phyloP scores from a whole-genome alignment of 2,329 filamentous ascomycete genomes.

The Hypocrella siamensis region DNA sequence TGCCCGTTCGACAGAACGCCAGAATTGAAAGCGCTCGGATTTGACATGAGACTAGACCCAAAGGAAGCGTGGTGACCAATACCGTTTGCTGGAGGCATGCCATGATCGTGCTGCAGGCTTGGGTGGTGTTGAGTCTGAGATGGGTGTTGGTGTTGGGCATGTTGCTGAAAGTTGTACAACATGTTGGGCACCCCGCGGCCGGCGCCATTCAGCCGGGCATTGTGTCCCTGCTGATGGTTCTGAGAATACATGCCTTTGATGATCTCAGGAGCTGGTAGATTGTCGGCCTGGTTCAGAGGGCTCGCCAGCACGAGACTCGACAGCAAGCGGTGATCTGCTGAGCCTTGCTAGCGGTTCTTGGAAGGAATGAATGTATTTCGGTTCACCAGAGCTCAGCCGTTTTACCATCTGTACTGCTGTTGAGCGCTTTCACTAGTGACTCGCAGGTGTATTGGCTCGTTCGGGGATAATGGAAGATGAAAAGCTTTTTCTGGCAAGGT shows the following conservation, averaged over 20 bases:
- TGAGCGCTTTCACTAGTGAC: too few species aligned
- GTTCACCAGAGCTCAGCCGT: conserved; percentile 5
- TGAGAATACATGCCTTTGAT: conserved; percentile 54
- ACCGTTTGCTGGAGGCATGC: conserved; percentile 36
- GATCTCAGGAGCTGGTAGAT: conserved; percentile 7
- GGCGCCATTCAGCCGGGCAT: conserved; percentile 53
- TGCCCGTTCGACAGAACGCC: conserved; percentile 43
- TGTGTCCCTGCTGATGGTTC: conserved; percentile 56
- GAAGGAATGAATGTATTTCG: conserved; percentile 2
- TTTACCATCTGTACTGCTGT: conserved; percentile 13
- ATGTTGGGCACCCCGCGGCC: conserved; percentile 44
- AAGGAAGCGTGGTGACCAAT: conserved; percentile 27
- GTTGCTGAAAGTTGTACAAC: conserved; percentile 54
- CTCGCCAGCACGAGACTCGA: conserved; percentile 15
- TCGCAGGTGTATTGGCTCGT: too few species aligned
- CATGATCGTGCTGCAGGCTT: conserved; percentile 41
- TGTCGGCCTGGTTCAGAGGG: conserved; percentile 4
- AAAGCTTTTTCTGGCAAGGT: too few species aligned
- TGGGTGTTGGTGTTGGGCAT: conserved; percentile 45
- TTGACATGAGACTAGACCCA: conserved; percentile 35
- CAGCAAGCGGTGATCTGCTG: conserved; percentile 8
- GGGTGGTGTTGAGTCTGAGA: conserved; percentile 50
- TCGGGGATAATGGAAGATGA: too few species aligned
- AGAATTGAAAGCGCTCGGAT: conserved; percentile 42
- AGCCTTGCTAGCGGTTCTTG: conserved; percentile 6